Conservation (phyloP, 495 filamentous ascomycete genomes). For the Cercophora samala region DNA sequence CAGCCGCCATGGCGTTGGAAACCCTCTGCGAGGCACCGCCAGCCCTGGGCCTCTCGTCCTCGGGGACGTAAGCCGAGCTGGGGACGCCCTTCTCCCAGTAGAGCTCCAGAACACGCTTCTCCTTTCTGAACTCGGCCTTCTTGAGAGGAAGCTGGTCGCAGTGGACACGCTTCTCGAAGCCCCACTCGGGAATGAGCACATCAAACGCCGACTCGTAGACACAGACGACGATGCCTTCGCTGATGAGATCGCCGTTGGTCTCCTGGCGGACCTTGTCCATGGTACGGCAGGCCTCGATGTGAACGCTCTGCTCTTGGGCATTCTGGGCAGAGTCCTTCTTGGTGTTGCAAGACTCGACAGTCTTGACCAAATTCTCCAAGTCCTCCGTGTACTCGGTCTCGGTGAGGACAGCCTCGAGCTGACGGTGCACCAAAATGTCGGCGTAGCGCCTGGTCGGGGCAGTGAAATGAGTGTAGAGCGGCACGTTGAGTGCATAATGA, state of each 20-base stretch:
- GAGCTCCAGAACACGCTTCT: slow-evolving; percentile 84
- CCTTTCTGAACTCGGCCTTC: slow-evolving; percentile 98
- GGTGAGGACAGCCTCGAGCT: slow-evolving; percentile 84
- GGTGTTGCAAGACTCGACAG: slow-evolving; percentile 91
- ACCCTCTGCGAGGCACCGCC: slow-evolving; percentile 57
- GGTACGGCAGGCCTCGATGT: slow-evolving; percentile 92
- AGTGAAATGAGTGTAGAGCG: slow-evolving; percentile 96
- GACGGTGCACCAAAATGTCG: slow-evolving; percentile 92
- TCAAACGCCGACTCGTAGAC: slow-evolving; percentile 99
- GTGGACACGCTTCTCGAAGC: slow-evolving; percentile 98
- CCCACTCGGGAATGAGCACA: slow-evolving; percentile 95
- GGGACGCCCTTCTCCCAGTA: slow-evolving; percentile 99
- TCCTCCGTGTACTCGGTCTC: slow-evolving; percentile 88
- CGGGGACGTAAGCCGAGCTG: slow-evolving; percentile 91
- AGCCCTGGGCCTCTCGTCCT: slow-evolving; percentile 91
- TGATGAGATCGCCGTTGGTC: slow-evolving; percentile 86
- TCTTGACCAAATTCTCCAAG: slow-evolving; percentile 82
- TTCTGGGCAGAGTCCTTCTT: slow-evolving; percentile 99
- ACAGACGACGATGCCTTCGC: slow-evolving; percentile 92
- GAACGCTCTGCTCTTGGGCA: slow-evolving; percentile 96
- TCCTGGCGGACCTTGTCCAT: slow-evolving; percentile 88
- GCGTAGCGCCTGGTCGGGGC: slow-evolving; percentile 93
- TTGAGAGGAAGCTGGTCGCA: slow-evolving; percentile 97
- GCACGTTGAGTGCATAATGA: slow-evolving; percentile 90
- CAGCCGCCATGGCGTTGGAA: slow-evolving; percentile 70